Evolutionary conservation across 495 filamentous ascomycete genomes (phyloP).

Genomic region (Hypoxylon trugodes): DNA sequence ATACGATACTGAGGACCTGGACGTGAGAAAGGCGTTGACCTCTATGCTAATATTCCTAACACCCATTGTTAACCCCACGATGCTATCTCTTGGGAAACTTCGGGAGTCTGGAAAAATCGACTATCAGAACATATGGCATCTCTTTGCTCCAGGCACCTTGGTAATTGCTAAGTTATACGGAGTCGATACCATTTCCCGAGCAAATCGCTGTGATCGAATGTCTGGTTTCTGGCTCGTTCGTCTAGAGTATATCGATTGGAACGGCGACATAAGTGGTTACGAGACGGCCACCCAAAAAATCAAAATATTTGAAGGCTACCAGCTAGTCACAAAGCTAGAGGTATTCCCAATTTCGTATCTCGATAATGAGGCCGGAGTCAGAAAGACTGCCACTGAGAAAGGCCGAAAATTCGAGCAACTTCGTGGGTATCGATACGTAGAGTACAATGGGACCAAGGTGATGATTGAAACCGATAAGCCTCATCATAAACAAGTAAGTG

Average conservation of each 20-base stretch:
- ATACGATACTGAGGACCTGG: constrained; percentile 50
- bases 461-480: not conserved
- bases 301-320: constrained; percentile 56
- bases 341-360: constrained; percentile 64
- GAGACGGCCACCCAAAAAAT: constrained; percentile 48
- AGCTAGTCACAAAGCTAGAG: constrained; percentile 56
- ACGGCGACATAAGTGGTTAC: constrained; percentile 63
- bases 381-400: constrained; percentile 45
- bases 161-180: constrained; percentile 36
- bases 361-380: constrained; percentile 47
- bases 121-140: constrained; percentile 41
- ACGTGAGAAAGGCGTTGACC: constrained; percentile 58
- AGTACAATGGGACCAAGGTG: constrained; percentile 56
- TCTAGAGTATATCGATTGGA: constrained; percentile 61
- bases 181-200: constrained; percentile 32
- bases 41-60: constrained; percentile 63
- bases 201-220: constrained; percentile 1
- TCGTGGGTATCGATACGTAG: constrained; percentile 63
- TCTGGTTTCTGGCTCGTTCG: constrained; percentile 35
- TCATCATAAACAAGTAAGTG: constrained; percentile 8
- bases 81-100: constrained; percentile 39
- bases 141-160: constrained; percentile 46
- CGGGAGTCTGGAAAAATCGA: constrained; percentile 28
- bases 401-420: constrained; percentile 58
- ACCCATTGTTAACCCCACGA: constrained; percentile 54